Evolutionary conservation across 306 rosid genomes (phyloP).

Genomic region (Sphenostylis stenocarpa): DNA sequence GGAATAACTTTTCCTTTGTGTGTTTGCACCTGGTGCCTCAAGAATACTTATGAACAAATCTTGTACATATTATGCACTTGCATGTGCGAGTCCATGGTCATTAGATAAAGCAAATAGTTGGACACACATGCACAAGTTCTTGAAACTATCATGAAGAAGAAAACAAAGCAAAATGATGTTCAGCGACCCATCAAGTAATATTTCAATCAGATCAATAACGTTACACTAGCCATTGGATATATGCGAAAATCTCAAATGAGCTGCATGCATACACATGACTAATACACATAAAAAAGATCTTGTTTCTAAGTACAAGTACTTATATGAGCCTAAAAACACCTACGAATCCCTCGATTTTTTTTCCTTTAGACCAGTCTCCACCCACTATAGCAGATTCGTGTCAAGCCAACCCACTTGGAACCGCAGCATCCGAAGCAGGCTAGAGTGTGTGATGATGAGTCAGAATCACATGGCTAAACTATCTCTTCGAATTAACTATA

Average conservation of each 20-base stretch:
- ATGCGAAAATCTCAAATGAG: conserved; percentile 30
- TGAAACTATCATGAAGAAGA: background rate
- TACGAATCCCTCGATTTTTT: background rate
- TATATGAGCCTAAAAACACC: background rate
- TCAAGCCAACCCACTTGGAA: conserved; percentile 12
- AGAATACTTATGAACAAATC: background rate
- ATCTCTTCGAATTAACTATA: conserved; percentile 23
- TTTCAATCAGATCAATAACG: conserved; percentile 6
- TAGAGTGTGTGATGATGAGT: background rate
- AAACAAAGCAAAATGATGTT: background rate
- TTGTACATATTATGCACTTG: background rate
- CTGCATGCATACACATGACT: conserved; percentile 17
- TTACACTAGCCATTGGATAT: conserved; percentile 19
- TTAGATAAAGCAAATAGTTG: background rate
- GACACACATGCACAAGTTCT: background rate
- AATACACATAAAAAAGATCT: conserved; percentile 12
- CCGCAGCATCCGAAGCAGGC: conserved; percentile 9
- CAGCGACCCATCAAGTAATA: background rate
- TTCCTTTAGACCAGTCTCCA: conserved; percentile 14
- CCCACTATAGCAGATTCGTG: background rate
- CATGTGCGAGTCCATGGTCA: background rate
- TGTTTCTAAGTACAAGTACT: background rate
- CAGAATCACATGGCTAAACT: conserved; percentile 16
- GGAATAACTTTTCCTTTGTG: background rate
- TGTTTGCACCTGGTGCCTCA: background rate